Evolutionary conservation across 2,329 filamentous ascomycete species (phyloP).

Genomic region (Cyphellophora europaea): DNA sequence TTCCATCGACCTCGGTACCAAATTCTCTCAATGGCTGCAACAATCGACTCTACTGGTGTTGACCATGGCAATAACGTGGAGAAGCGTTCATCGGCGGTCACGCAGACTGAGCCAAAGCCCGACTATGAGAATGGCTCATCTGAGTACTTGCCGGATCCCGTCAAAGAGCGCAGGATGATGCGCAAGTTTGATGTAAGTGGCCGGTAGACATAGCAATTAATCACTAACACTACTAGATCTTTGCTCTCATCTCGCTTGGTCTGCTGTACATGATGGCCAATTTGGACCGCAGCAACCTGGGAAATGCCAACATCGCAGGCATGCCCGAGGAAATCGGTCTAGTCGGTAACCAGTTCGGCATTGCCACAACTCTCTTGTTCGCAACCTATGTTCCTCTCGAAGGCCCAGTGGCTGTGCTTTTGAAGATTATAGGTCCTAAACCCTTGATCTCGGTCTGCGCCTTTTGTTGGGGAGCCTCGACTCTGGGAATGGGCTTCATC

Average conservation of each 20-base stretch:
- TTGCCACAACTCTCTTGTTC: constrained; percentile 47
- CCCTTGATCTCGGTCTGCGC: constrained; percentile 40
- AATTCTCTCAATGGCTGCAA: no score
- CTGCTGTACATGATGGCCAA: constrained; percentile 65
- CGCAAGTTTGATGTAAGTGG: constrained; percentile 8
- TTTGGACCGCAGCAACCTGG: constrained; percentile 55
- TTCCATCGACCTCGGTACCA: no score
- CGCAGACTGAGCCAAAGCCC: no score
- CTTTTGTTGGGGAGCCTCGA: constrained; percentile 4
- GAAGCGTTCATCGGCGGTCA: no score
- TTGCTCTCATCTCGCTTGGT: constrained; percentile 26
- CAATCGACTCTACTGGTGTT: no score
- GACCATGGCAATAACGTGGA: no score
- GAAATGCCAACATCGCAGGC: constrained; percentile 61
- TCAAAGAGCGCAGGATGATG: no score
- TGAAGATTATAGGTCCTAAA: constrained; percentile 49
- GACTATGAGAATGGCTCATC: no score
- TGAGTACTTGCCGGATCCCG: no score
- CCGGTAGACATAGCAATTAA: no score
- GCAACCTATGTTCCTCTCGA: constrained; percentile 51
- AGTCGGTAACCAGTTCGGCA: constrained; percentile 31
- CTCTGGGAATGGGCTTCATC: constrained; percentile 8
- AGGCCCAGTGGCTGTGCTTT: constrained; percentile 62
- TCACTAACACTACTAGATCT: constrained; percentile 2
- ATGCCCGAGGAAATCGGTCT: constrained; percentile 46